A percentile compares a stretch with the other conserved stretches of the same genome.
Evolutionary conservation across 495 filamentous ascomycete genomes (phyloP).

Genomic region (Clavariopsis aquatica): DNA sequence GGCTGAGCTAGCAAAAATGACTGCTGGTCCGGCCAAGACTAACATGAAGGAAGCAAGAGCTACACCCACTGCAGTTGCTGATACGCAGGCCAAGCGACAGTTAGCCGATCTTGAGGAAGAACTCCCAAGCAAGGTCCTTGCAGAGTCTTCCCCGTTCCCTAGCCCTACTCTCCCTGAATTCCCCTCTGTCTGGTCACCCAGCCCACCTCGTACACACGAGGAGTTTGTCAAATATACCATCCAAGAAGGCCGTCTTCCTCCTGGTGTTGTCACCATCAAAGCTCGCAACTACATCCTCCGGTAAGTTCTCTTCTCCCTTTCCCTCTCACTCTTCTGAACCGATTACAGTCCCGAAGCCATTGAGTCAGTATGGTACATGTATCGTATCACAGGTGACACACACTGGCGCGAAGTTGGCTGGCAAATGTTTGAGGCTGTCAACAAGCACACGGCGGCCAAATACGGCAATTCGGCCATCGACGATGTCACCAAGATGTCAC

Average conservation of each 20-base stretch:
- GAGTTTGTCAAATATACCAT: slow-evolving; percentile 65
- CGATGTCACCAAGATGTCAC: slow-evolving; percentile 62
- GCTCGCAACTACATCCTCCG: slow-evolving; percentile 73
- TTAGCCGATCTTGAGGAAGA: neutral
- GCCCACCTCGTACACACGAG: slow-evolving; percentile 57
- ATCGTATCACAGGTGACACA: slow-evolving; percentile 79
- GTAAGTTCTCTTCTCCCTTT: slow-evolving; percentile 47
- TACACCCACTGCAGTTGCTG: slow-evolving; percentile 7
- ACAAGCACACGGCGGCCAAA: slow-evolving; percentile 63
- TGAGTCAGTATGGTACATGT: slow-evolving; percentile 95
- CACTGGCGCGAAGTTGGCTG: slow-evolving; percentile 84
- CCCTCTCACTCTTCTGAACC: slow-evolving; percentile 5
- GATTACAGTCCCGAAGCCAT: slow-evolving; percentile 80
- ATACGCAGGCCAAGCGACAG: slow-evolving; percentile 20
- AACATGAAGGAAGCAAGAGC: neutral
- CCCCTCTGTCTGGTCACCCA: slow-evolving; percentile 25
- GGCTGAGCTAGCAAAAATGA: slow-evolving; percentile 22
- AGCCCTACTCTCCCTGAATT: slow-evolving; percentile 17
- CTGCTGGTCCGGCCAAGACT: slow-evolving; percentile 8
- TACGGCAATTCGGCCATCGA: slow-evolving; percentile 71
- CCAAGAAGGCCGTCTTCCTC: slow-evolving; percentile 61
- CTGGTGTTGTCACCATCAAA: slow-evolving; percentile 64
- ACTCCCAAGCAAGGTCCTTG: slow-evolving; percentile 18
- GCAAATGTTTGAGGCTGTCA: slow-evolving; percentile 82
- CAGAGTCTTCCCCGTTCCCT: neutral